Conservation (phyloP, 1,284 basidiomycete species). For the Cystobasidium slooffiae region DNA sequence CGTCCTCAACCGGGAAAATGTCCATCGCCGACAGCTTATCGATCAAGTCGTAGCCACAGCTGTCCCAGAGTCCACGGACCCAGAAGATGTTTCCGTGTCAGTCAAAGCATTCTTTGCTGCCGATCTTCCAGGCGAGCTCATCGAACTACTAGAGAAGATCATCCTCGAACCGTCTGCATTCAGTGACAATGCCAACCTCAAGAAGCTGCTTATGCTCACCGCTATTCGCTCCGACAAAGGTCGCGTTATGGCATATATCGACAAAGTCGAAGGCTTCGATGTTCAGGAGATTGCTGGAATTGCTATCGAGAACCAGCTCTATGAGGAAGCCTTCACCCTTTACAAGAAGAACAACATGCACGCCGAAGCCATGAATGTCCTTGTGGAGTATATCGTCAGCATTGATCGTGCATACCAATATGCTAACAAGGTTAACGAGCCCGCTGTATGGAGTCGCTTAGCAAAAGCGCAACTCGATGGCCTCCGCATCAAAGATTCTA, state of each 20-base stretch:
- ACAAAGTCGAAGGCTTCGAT: constrained; percentile 95
- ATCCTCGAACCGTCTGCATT: constrained; percentile 96
- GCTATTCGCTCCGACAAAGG: constrained; percentile 98
- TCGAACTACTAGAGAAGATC: constrained; percentile 98
- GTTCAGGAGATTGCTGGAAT: constrained; percentile 94
- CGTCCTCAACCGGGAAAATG: constrained; percentile 86
- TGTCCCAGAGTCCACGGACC: constrained; percentile 94
- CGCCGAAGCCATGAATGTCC: constrained; percentile 92
- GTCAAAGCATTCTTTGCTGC: constrained; percentile 99
- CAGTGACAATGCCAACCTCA: constrained; percentile 94
- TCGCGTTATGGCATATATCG: constrained; percentile 98
- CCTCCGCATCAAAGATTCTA: constrained; percentile 96
- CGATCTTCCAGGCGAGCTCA: constrained; percentile 94
- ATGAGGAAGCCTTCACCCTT: constrained; percentile 95
- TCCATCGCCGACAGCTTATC: constrained; percentile 89
- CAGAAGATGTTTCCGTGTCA: constrained; percentile 96
- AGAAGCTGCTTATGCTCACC: constrained; percentile 92
- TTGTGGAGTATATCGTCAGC: constrained; percentile 97
- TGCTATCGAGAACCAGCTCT: constrained; percentile 92
- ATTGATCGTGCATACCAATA: constrained; percentile 96
- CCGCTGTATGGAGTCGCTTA: constrained; percentile 94
- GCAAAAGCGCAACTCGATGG: constrained; percentile 99
- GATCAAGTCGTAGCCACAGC: constrained; percentile 96
- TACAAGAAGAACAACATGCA: constrained; percentile 95
- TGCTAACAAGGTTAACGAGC: constrained; percentile 94